phyloP scores from a whole-genome alignment of 208 protist species.

The Jaenimonas drosophilae region DNA sequence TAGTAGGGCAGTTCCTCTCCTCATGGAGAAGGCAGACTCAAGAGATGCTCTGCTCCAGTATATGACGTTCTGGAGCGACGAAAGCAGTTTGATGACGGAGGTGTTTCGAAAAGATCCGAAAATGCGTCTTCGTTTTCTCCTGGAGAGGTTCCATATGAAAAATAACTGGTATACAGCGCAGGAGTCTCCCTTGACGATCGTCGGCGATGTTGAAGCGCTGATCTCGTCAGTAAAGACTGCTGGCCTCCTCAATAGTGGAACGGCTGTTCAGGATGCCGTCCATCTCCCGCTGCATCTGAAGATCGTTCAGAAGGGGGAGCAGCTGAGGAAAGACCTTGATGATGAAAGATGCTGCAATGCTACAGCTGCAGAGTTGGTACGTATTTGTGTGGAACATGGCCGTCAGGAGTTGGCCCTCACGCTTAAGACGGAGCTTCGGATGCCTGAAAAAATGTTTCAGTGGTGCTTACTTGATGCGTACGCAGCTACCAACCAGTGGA shows the following conservation, averaged over 20 bases:
- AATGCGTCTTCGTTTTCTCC: too few species aligned
- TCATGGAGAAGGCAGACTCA: background rate
- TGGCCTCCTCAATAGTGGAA: too few species aligned
- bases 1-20: background rate
- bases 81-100: too few species aligned
- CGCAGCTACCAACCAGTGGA: slow-evolving; percentile 49
- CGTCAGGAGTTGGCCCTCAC: slow-evolving; percentile 21
- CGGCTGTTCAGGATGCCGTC: background rate
- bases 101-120: too few species aligned
- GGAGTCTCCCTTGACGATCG: too few species aligned
- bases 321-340: slow-evolving; percentile 45
- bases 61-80: too few species aligned
- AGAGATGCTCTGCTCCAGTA: background rate
- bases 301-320: slow-evolving; percentile 51
- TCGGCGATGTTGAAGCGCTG: too few species aligned
- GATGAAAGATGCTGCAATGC: slow-evolving; percentile 69
- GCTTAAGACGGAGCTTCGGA: slow-evolving; percentile 43
- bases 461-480: slow-evolving; percentile 61
- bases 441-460: slow-evolving; percentile 69
- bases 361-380: slow-evolving; percentile 48
- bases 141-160: too few species aligned
- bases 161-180: too few species aligned
- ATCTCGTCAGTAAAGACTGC: too few species aligned
- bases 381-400: slow-evolving; percentile 48
- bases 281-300: slow-evolving; percentile 13